Evolutionary conservation across 371 early-diverging fungal genomes (phyloP).

Genomic region (Rhizopus delemar): DNA sequence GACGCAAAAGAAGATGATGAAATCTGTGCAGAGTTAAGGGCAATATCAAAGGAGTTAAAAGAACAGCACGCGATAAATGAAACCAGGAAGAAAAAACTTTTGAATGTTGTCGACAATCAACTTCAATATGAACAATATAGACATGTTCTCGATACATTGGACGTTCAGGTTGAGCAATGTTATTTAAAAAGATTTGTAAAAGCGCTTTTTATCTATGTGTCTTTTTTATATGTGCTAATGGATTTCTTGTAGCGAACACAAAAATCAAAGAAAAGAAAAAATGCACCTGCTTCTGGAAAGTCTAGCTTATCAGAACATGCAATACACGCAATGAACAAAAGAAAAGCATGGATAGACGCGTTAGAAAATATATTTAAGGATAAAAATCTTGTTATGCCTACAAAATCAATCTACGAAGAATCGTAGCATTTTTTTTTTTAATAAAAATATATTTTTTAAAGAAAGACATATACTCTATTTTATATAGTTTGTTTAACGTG

Average conservation of each 20-base stretch:
- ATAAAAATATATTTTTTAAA: background rate
- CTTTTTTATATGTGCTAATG: background rate
- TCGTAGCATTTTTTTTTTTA: background rate
- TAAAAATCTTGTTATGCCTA: slow-evolving; percentile 42
- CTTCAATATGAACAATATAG: slow-evolving; percentile 89
- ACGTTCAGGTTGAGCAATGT: slow-evolving; percentile 83
- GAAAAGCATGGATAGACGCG: slow-evolving; percentile 50
- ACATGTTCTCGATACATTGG: slow-evolving; percentile 82
- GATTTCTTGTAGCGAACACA: slow-evolving; percentile 53
- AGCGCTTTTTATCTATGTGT: slow-evolving; percentile 7
- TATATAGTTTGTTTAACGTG: no score
- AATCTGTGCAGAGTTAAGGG: slow-evolving; percentile 73
- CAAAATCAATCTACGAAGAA: slow-evolving; percentile 34
- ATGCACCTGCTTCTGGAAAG: slow-evolving; percentile 48
- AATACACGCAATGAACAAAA: slow-evolving; percentile 56
- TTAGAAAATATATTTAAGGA: slow-evolving; percentile 45
- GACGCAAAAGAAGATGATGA: slow-evolving; percentile 81
- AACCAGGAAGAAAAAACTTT: slow-evolving; percentile 65
- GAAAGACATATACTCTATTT: no score
- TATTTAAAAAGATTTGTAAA: slow-evolving; percentile 84
- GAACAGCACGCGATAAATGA: slow-evolving; percentile 71
- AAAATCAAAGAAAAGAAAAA: slow-evolving; percentile 77
- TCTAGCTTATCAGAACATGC: slow-evolving; percentile 55
- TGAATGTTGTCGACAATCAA: slow-evolving; percentile 71
- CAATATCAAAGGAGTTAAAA: slow-evolving; percentile 69